Base-by-base conservation (phyloP, 2,329 filamentous ascomycete species). In the Ascochyta clinopodiicola region DNA sequence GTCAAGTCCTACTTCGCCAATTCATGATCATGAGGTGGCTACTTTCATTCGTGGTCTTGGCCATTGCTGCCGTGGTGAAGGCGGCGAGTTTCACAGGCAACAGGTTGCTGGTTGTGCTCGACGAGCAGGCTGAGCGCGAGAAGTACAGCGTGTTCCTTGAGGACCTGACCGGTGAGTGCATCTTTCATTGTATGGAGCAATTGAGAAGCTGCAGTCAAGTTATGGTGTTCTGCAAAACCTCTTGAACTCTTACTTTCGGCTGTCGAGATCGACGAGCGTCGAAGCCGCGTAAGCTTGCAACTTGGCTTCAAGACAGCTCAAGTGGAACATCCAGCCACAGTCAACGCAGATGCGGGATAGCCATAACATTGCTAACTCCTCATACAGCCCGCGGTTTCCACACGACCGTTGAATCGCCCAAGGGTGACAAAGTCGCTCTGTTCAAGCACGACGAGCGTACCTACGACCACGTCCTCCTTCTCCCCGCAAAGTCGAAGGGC, bases 401-500 rank as follows among this genome's bases (percentile, higher is more conserved):
- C 57, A 82, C 97, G 65, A 84, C 85, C 34, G 93, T 92, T 74
- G 87, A 93, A 75, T 92, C 92, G 7, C 72, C 72, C 31, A 75
- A 75, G 55, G 56, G 67, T 24, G 67, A 67, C 39, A 69, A 66
- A 27, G 91, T 98, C 68, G 84, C 86, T 46, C 83, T 99, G 63
- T 96, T 97, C 81, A 83, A 86, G 72, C 87, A 95, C 61, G 95
- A 94, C 73, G 91, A 95, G 80, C 87, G 90, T 75, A 87, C 86
- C 61, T 98, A 93, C 78, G 94, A 98, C 79, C 94, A 99, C 78
- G 80, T 98, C 62, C 78, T 98, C 62, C 84, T 99, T 66, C 86
- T 98, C 62, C 95, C 95, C 47, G 87, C 88, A 57, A 96, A 94
- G 78, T 86, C 91, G 29, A 99, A 99, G 85, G 93, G 91, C 59